Conservation (phyloP, 768 basidiomycete genomes). For the Daedalea quercina region DNA sequence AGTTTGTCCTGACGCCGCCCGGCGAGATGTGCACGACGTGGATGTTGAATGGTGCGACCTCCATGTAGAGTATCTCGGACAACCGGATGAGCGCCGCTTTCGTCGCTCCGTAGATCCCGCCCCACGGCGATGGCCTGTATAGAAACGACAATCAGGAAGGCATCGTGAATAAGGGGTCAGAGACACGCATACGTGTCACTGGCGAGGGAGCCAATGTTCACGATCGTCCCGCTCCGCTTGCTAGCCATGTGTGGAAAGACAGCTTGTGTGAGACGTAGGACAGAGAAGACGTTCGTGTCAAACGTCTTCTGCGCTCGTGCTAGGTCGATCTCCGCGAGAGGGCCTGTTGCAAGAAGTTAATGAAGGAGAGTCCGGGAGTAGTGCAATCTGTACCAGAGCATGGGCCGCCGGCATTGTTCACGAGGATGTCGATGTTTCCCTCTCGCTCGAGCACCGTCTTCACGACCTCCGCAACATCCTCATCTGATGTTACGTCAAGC, state of each 20-base stretch:
- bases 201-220: slow-evolving; percentile 70
- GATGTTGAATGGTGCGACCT: slow-evolving; percentile 67
- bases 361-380: slow-evolving; percentile 16
- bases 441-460: slow-evolving; percentile 44
- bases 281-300: slow-evolving; percentile 63
- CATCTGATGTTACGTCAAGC: slow-evolving; percentile 62
- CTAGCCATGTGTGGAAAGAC: slow-evolving; percentile 72
- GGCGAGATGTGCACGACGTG: slow-evolving; percentile 65
- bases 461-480: slow-evolving; percentile 44
- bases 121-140: slow-evolving; percentile 64
- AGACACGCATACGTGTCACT: slow-evolving; percentile 49
- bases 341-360: slow-evolving; percentile 24
- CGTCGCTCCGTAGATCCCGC: slow-evolving; percentile 48
- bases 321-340: slow-evolving; percentile 47
- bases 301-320: slow-evolving; percentile 50
- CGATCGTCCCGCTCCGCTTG: slow-evolving; percentile 53
- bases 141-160: not conserved
- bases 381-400: not conserved
- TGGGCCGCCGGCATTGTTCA: slow-evolving; percentile 55
- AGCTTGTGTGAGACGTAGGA: slow-evolving; percentile 55
- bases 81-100: slow-evolving; percentile 57
- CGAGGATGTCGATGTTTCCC: slow-evolving; percentile 64
- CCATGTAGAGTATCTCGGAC: slow-evolving; percentile 65
- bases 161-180: not conserved
- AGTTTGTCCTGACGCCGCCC: slow-evolving; percentile 59